phyloP scores from a whole-genome alignment of 768 basidiomycete genomes.

The Lactifluus echinatus region DNA sequence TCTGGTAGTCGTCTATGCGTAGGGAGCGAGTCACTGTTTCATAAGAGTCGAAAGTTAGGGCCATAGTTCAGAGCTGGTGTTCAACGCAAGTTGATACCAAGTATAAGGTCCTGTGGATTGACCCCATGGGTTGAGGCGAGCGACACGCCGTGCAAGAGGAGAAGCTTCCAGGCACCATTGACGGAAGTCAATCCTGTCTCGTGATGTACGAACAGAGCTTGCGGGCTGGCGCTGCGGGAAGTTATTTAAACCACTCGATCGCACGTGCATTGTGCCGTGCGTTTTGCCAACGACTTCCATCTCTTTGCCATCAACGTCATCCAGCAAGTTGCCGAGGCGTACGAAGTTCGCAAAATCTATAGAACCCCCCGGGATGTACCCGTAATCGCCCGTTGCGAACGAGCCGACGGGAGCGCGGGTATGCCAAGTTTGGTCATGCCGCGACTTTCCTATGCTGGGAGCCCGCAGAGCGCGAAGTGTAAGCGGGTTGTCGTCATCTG shows the following conservation, averaged over 20 bases:
- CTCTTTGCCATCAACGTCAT: neutral
- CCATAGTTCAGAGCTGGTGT: neutral
- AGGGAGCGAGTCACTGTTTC: constrained; percentile 12
- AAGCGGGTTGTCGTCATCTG: constrained; percentile 7
- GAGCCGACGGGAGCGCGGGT: constrained; percentile 6
- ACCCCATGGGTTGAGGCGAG: constrained; percentile 12
- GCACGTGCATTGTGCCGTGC: constrained; percentile 9
- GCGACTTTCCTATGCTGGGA: constrained; percentile 3
- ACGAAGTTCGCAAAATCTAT: constrained; percentile 13
- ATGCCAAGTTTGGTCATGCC: constrained; percentile 16
- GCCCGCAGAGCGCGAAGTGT: constrained; percentile 16
- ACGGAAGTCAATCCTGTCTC: constrained; percentile 7
- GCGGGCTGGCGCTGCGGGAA: constrained; percentile 11
- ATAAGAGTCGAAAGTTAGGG: neutral
- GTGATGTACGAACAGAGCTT: constrained; percentile 11
- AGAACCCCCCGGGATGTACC: constrained; percentile 7
- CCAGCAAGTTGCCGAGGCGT: constrained; percentile 14
- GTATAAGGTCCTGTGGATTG: constrained; percentile 12
- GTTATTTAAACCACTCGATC: neutral
- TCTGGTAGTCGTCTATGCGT: constrained; percentile 7
- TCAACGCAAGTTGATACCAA: neutral
- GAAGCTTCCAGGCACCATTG: constrained; percentile 15
- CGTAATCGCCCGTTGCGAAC: constrained; percentile 12
- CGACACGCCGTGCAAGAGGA: constrained; percentile 5
- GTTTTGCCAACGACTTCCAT: constrained; percentile 10